Conservation (phyloP, 345 rosid species). For the Rubroshorea leprosula region DNA sequence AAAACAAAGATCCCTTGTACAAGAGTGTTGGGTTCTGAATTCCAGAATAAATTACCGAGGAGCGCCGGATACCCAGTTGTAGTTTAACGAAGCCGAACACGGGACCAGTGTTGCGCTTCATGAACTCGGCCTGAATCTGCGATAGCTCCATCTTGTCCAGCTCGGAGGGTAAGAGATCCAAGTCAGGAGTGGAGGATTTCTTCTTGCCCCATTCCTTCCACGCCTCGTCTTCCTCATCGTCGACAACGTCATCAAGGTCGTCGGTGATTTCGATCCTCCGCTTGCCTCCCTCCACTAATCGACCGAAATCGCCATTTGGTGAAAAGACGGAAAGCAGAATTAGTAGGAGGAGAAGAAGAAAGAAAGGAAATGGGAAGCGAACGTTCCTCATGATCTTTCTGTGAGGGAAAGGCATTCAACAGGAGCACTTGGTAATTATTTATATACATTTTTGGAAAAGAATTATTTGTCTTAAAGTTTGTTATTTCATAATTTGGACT, state of each 20-base stretch:
- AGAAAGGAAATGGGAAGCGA: constrained; percentile 6
- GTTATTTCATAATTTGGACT: too few relatives aligned
- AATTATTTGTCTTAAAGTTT: too few relatives aligned
- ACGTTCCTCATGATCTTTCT: constrained; percentile 9
- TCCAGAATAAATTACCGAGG: constrained; percentile 47
- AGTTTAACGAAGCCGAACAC: constrained; percentile 87
- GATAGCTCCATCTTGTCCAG: constrained; percentile 45
- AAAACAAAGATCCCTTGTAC: too few relatives aligned
- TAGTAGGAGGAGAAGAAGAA: constrained; percentile 22
- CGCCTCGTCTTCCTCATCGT: constrained; percentile 84
- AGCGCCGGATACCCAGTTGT: constrained; percentile 56
- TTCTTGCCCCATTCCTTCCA: constrained; percentile 92
- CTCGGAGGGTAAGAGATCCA: constrained; percentile 67
- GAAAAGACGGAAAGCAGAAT: constrained; percentile 17
- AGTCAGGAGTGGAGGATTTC: constrained; percentile 32
- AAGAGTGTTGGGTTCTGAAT: too few relatives aligned
- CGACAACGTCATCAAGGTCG: constrained; percentile 80
- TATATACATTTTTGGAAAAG: too few relatives aligned
- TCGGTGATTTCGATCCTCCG: constrained; percentile 68
- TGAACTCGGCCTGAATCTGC: constrained; percentile 61
- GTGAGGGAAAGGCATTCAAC: too few relatives aligned
- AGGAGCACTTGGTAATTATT: too few relatives aligned
- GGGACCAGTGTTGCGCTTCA: constrained; percentile 59
- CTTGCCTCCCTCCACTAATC: constrained; percentile 40
- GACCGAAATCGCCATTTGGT: constrained; percentile 18